Evolutionary conservation across 257 asterid species (phyloP).

Genomic region (Datura wrightii): DNA sequence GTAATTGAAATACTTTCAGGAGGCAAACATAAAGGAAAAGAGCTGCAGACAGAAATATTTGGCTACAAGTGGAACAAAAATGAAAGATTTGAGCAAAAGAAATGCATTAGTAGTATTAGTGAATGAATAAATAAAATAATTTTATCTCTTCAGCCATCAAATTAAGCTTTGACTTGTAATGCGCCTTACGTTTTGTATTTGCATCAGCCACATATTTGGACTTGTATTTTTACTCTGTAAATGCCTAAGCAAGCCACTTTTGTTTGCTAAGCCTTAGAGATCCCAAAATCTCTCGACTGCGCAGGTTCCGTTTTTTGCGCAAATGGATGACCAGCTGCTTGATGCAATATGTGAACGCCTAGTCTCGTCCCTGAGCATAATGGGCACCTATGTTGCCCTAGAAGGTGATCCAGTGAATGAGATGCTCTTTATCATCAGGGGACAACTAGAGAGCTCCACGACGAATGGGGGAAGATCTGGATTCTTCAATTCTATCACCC

Average conservation of each 20-base stretch:
- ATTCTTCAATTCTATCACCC: slow-evolving; percentile 81
- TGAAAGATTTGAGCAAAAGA: slow-evolving; percentile 18
- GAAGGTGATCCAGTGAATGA: slow-evolving; percentile 93
- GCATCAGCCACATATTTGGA: slow-evolving; percentile 10
- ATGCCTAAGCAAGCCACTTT: neutral
- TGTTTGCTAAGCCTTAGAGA: neutral
- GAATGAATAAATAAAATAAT: neutral
- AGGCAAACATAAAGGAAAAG: slow-evolving; percentile 19
- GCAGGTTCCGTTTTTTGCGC: slow-evolving; percentile 90
- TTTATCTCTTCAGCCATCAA: neutral
- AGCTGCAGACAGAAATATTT: neutral
- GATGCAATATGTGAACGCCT: slow-evolving; percentile 93
- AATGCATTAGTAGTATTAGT: neutral
- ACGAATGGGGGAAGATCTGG: slow-evolving; percentile 91
- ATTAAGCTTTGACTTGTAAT: slow-evolving; percentile 3
- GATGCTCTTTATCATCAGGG: slow-evolving; percentile 88
- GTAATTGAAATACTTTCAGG: slow-evolving; percentile 8
- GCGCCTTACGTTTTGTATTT: neutral
- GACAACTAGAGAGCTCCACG: slow-evolving; percentile 87
- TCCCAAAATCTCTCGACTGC: slow-evolving; percentile 22
- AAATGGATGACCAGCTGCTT: slow-evolving; percentile 89
- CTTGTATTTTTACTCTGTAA: neutral
- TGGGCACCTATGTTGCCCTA: slow-evolving; percentile 64
- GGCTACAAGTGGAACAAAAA: slow-evolving; percentile 15
- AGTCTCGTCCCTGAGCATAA: slow-evolving; percentile 74